phyloP scores from a whole-genome alignment of 805 yeast genomes.

The Priceomyces castillae region DNA sequence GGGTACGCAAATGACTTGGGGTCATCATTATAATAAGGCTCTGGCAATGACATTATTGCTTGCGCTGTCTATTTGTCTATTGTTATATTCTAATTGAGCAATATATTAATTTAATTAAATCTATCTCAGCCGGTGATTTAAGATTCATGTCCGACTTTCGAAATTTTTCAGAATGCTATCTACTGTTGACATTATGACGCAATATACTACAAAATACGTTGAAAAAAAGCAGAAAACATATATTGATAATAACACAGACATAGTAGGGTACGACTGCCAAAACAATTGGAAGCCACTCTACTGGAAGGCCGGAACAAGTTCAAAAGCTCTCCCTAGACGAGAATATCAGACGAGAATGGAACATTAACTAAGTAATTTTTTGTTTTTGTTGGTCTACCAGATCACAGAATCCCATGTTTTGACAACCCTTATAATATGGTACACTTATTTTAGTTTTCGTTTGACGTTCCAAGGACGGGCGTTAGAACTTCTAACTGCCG shows the following conservation, averaged over 20 bases:
- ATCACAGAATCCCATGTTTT: neutral
- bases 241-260: neutral
- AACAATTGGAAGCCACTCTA: neutral
- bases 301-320: neutral
- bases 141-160: neutral
- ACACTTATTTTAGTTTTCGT: constrained; percentile 1
- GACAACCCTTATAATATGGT: constrained; percentile 1
- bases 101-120: too few relatives aligned
- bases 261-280: neutral
- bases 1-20: constrained; percentile 74
- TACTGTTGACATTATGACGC: too few relatives aligned
- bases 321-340: neutral
- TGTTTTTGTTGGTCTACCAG: neutral
- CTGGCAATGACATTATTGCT: constrained; percentile 31
- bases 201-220: neutral
- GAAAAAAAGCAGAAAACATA: neutral
- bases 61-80: too few relatives aligned
- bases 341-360: neutral
- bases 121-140: too few relatives aligned
- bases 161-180: too few relatives aligned
- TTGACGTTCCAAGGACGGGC: neutral
- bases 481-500: constrained; percentile 8
- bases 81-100: too few relatives aligned
- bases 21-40: constrained; percentile 63
- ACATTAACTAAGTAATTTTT: neutral